These are phyloP conservation scores for Penicillium turbatum DNA, from an alignment of 495 filamentous ascomycete genomes.

Conservation along the genomic window DNA sequence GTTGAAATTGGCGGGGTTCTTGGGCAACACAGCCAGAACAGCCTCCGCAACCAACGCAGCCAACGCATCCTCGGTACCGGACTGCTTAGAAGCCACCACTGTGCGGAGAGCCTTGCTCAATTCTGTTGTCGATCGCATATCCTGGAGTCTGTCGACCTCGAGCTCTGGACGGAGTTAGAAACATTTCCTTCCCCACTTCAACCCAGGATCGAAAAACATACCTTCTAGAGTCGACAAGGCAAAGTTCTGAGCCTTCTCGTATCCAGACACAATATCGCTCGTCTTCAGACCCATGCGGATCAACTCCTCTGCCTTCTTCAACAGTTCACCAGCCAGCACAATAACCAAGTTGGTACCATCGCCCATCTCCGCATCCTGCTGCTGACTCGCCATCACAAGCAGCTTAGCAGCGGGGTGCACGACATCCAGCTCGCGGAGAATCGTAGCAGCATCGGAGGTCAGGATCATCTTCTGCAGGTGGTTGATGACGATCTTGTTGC, in stretches of 20 bases:
- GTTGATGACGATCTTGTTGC: slow-evolving; percentile 99
- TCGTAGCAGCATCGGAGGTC: slow-evolving; percentile 96
- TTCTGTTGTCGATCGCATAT: slow-evolving; percentile 71
- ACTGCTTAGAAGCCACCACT: slow-evolving; percentile 94
- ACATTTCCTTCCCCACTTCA: slow-evolving; percentile 6
- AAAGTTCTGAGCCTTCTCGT: slow-evolving; percentile 88
- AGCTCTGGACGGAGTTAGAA: slow-evolving; percentile 54
- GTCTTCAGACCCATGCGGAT: slow-evolving; percentile 94
- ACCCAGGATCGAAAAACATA: slow-evolving; percentile 39
- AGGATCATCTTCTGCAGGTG: slow-evolving; percentile 99
- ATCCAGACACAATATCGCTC: slow-evolving; percentile 90
- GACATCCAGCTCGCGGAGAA: slow-evolving; percentile 94
- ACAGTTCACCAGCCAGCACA: slow-evolving; percentile 87
- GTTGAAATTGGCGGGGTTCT: slow-evolving; percentile 98
- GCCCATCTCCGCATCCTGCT: slow-evolving; percentile 98
- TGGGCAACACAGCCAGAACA: slow-evolving; percentile 88
- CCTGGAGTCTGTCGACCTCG: slow-evolving; percentile 82
- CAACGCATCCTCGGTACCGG: slow-evolving; percentile 82
- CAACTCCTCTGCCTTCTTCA: slow-evolving; percentile 96
- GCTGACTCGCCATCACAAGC: slow-evolving; percentile 98
- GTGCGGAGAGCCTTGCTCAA: slow-evolving; percentile 94
- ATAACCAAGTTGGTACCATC: slow-evolving; percentile 98
- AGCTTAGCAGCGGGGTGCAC: slow-evolving; percentile 98
- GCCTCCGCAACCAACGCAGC: slow-evolving; percentile 87
- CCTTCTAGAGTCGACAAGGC: slow-evolving; percentile 79